Conservation (phyloP, 176 grass and related monocot species). For the Zoysia pacifica region DNA sequence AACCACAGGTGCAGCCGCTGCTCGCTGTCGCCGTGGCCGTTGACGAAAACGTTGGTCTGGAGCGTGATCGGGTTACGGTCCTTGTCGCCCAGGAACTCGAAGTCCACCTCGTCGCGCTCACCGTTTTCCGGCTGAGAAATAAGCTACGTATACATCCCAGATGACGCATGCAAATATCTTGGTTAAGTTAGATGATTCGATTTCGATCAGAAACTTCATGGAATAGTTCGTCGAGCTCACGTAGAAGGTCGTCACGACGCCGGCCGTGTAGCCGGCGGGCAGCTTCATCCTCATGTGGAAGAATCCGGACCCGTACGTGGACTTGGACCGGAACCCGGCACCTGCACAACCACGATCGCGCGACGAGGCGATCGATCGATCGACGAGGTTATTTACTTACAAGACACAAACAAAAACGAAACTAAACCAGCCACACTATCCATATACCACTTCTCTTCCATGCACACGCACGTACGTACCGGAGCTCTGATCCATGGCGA, state of each 20-base stretch:
- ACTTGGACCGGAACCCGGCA: constrained; percentile 70
- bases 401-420: background rate
- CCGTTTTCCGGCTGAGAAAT: constrained; percentile 28
- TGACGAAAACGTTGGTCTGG: constrained; percentile 73
- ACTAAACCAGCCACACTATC: too few relatives aligned
- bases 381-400: background rate
- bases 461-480: constrained; percentile 27
- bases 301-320: constrained; percentile 55
- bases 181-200: too few relatives aligned
- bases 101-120: constrained; percentile 56
- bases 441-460: background rate
- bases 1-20: constrained; percentile 68
- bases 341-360: constrained; percentile 49
- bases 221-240: background rate
- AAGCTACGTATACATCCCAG: background rate
- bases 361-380: too few relatives aligned
- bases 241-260: constrained; percentile 73
- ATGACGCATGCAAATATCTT: too few relatives aligned
- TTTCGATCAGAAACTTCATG: too few relatives aligned
- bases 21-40: constrained; percentile 54
- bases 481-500: constrained; percentile 69
- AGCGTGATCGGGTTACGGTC: constrained; percentile 52
- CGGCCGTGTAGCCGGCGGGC: constrained; percentile 53
- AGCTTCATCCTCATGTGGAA: constrained; percentile 74
- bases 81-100: constrained; percentile 75